Base-by-base conservation (phyloP, 805 yeast genomes). In the Kazachstania viticola region DNA sequence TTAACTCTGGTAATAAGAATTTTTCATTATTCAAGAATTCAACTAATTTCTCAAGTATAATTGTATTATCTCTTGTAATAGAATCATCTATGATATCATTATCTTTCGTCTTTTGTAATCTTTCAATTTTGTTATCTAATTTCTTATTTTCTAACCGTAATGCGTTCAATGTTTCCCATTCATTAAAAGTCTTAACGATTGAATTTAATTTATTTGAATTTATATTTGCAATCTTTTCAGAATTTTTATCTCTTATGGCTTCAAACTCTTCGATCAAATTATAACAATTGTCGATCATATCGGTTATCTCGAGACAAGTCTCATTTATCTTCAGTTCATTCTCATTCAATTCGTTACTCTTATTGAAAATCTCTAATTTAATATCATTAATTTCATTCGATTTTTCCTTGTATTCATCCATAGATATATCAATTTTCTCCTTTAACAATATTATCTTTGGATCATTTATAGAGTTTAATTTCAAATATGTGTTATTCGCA, bases 211-310 rank as follows among this genome's bases (percentile, higher is more conserved):
- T 28, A 3, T 34, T 34, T 13, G 24, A 21, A 9, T 36, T 29
- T 12, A 35, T 34, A 27, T 28, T 33, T 15, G 36, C 39, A 4
- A 23, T 25, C 6, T 23, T 29, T 9, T 34, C 30, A 7, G 24
- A 23, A 13, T 36, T 45, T n/a, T 32, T 16, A 9, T 32, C 32
- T 33, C 44, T 39, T 12, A 45, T 30, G 1, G 23, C 21, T 4
- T 43, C 46, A 16, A 48, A 37, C 25, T 48, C 49, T 8, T 36
- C 37, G 16, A 46, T 28, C 17, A 48, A 32, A 13, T 34, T 32
- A 33, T 40, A 40, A 33, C 56, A 54, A 13, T 45, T 44, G 13
- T 51, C 56, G 4, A 53, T 30, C 4, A 44, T 45, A 25, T 39
- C 40, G 3, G 45, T 33, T 0, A 44, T 40, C 11, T 42, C 47